Evolutionary conservation across 176 grass and related monocot species (phyloP).

Genomic region (Zizania latifolia): DNA sequence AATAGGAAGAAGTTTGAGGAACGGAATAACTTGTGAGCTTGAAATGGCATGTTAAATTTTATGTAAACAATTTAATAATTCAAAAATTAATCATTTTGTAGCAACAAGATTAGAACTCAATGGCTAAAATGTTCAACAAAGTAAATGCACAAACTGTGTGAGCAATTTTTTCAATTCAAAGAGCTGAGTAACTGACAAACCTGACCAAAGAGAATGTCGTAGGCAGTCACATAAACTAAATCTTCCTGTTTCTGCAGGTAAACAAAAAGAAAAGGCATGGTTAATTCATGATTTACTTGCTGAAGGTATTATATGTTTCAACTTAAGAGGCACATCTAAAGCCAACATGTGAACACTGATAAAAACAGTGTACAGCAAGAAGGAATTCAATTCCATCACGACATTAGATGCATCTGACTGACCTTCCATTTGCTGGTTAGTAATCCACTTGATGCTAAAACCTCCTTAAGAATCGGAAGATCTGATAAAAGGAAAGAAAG

Average conservation of each 20-base stretch:
- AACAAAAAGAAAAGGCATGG: background rate
- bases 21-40: background rate
- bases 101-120: background rate
- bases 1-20: background rate
- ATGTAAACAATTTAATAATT: background rate
- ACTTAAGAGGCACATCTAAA: background rate
- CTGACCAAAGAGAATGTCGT: conserved; percentile 91
- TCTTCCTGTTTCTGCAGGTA: conserved; percentile 74
- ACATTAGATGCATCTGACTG: background rate
- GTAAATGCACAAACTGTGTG: background rate
- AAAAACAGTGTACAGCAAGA: conserved; percentile 4
- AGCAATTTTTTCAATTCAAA: background rate
- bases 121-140: background rate
- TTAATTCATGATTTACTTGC: background rate
- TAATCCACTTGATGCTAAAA: conserved; percentile 55
- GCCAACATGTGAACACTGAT: background rate
- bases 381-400: conserved; percentile 1
- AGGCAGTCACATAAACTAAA: conserved; percentile 64
- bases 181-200: conserved; percentile 43
- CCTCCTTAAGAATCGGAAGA: conserved; percentile 78
- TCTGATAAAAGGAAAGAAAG: conserved; percentile 36
- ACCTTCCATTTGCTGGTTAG: conserved; percentile 87
- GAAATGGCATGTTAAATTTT: background rate
- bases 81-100: background rate
- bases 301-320: background rate